Evolutionary conservation across 106 monocot genomes (phyloP), one percentile per base, ranked within the genome.

Genomic region (Acanthochlamys bracteata): DNA sequence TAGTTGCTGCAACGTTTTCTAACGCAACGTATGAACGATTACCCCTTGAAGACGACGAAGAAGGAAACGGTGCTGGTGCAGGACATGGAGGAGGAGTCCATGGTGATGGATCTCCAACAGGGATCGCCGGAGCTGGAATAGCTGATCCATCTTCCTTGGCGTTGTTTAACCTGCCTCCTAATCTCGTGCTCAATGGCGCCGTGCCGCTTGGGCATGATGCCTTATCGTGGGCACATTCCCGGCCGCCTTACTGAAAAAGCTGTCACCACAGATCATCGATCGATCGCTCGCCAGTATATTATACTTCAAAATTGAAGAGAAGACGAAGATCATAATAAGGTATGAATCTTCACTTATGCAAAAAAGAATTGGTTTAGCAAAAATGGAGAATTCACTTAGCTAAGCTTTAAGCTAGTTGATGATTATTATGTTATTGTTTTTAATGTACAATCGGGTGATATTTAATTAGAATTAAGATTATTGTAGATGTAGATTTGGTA

Each of bases 21-120:
- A 78, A 78, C 41, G 78, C 78, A 7, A 78, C 78, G 7, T 78
- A 78, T 24, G 78, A 78, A 62, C 52, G 78, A 56, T 24, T 78
- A 45, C 78, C 78, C 26, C 61, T 78, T 9, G 78, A 78, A 21
- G 72, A 73, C 13, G 78, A 63, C 1, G 78, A 73, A 17, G 78
- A 72, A 15, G 65, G 15, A 9, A 65, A 25, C 0, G 65, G 16
- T 10, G n/a, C 66, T 0, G 66, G 21, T 27, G 72, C 11, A 17
- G 25, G 57, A 12, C 3, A 12, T 33, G 53, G 11, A 10, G 66
- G n/a, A 20, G 40, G 40, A 1, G 16, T 61, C 61, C 61, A 16
- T 7, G 61, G 61, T 7, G 61, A 39, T 40, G 61, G 39, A 14
- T 61, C 61, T 0, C 61, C 61, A 0, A 9, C 47, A 23, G 64